Evolutionary conservation across 441 rosid species (phyloP), one percentile per base, ranked within the genome.

Genomic region (Gossypium davidsonii): DNA sequence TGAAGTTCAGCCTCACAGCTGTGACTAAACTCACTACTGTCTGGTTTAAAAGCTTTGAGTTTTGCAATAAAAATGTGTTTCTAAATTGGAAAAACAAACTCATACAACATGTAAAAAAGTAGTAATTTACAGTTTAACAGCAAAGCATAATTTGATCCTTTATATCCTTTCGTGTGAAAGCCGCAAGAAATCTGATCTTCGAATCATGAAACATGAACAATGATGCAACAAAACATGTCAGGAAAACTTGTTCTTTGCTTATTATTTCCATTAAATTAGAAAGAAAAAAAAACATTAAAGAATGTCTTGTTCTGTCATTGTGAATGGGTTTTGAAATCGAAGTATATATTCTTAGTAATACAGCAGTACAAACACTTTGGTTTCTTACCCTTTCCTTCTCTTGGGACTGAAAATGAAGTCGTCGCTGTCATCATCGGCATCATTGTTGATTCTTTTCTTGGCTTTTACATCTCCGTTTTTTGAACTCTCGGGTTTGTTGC

Each of bases 371-470:
- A 34, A 71, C 21, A 62, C 49, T 11, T 37, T 73, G 49, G 73
- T 59, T 69, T 75, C 73, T 85, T 88, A 93, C 80, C 74, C 76
- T 86, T 87, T 90, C 78, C 91, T 90, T 83, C 94, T 89, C 82
- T 87, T 94, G 67, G 82, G 81, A 62, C 91, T 89, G 63, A 82
- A 74, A 68, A 79, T 73, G 67, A 90, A 85, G 49, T 85, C 84
- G 12, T 87, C 85, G 0, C 84, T 51, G 0, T 84, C 84, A 0
- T 86, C 84, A 0, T 90, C 88, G 11, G 74, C 75, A 28, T 89
- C 88, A 12, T 83, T 69, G 57, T 57, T 62, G 25, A 83, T 58
- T 85, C 85, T 84, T 81, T 80, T 93, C 85, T 89, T 93, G 73
- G 86, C 83, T 78, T 85, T 89, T 12, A 80, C 57, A 71, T 90